Base-by-base conservation (phyloP, 2,329 filamentous ascomycete species). In the Penicillium psychrosexuale region DNA sequence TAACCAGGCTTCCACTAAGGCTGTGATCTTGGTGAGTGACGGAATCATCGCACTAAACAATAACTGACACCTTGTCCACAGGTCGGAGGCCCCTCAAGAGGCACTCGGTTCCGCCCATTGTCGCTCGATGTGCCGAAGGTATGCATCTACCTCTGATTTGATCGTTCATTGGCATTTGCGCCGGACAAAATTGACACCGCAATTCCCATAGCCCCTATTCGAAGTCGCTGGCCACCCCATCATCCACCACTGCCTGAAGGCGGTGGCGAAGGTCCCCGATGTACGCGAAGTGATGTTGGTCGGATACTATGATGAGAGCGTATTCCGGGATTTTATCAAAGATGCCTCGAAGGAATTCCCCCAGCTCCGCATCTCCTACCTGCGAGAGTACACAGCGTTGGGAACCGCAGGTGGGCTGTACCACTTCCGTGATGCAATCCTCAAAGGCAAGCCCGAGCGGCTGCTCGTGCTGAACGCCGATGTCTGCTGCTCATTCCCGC, bases 241-340 rank as follows among this genome's bases (percentile, higher is more conserved):
- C 79, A 91, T 97, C 80, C 93, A 92, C 83, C 94, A 99, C 82
- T 96, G 92, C 81, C 84, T 99, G 73, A 89, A 88, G 69, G 91
- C 94, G 69, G 84, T 97, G 69, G 86, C 90, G 63, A 95, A 92
- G 74, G 90, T 97, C 57, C 88, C 90, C 68, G 88, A 90, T 69
- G 90, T 99, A 75, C 90, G 91, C 72, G 94, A 99, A 77, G 93
- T 99, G 67, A 92, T 94, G 80, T 87, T 99, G 70, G 95, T 99
- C 71, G 94, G 94, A 71, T 99, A 99, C 84, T 99, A 97, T 76
- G 94, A 99, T 73, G 94, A 97, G 79, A 84, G 85, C 42, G 90
- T 97, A 68, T 97, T 97, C 84, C 89, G 91, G 69, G 92, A 97
- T 77, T 97, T 97, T 79, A 96, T 97, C 81, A 96, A 96, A 77